These are phyloP conservation scores for Skeletonema grethae DNA, from an alignment of 108 stramenopile genomes.

Conservation along the genomic window DNA sequence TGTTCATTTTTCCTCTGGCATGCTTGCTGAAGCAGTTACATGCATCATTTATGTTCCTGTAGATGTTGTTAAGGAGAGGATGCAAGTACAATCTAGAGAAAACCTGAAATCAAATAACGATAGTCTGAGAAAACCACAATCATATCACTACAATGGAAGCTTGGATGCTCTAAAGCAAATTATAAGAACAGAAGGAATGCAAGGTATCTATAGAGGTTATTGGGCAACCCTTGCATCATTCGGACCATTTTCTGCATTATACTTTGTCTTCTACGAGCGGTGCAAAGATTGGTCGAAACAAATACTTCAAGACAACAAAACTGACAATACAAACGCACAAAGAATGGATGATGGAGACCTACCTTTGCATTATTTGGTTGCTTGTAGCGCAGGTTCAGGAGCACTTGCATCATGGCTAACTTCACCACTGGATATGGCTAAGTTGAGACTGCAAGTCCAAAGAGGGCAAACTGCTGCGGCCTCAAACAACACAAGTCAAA, in stretches of 20 bases:
- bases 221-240: conserved; percentile 93
- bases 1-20: conserved; percentile 73
- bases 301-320: conserved; percentile 10
- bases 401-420: conserved; percentile 93
- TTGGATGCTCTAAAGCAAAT: conserved; percentile 84
- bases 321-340: not conserved
- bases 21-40: conserved; percentile 89
- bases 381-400: conserved; percentile 87
- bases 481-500: not conserved
- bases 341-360: conserved; percentile 45
- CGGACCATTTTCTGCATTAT: conserved; percentile 96
- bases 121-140: conserved; percentile 3
- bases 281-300: conserved; percentile 59
- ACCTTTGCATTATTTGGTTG: conserved; percentile 63
- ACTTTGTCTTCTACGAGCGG: conserved; percentile 95
- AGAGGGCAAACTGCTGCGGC: conserved; percentile 46
- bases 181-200: conserved; percentile 73
- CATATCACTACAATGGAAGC: conserved; percentile 69
- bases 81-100: conserved; percentile 86
- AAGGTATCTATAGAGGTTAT: conserved; percentile 94
- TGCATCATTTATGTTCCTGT: conserved; percentile 97
- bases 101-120: not conserved
- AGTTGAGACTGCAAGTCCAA: conserved; percentile 93
- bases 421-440: conserved; percentile 96
- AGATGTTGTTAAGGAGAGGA: conserved; percentile 97